A percentile compares a stretch with the other conserved stretches of the same genome.
These are phyloP conservation scores for Erythrophleum fordii DNA, from an alignment of 306 rosid species.

Conservation along the genomic window DNA sequence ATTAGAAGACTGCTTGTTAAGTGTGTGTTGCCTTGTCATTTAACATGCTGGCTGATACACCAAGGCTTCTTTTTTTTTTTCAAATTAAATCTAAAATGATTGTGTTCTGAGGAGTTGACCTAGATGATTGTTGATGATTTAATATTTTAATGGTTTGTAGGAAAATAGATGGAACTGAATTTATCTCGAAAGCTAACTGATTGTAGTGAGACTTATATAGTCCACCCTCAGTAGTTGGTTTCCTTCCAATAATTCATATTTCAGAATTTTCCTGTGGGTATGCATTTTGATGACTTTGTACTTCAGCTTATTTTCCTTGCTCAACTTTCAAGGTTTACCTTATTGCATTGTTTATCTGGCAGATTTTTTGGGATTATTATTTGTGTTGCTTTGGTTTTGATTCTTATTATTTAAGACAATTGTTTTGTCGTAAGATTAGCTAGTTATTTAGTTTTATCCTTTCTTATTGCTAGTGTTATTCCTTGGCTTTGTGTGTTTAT, in stretches of 20 bases:
- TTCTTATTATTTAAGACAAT: neutral
- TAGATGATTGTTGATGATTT: neutral
- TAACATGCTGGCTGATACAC: neutral
- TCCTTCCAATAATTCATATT: neutral
- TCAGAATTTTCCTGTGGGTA: slow-evolving; percentile 15
- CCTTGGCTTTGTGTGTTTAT: slow-evolving; percentile 28
- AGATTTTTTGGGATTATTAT: neutral
- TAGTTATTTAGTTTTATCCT: neutral
- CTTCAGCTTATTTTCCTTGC: neutral
- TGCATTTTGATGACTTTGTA: slow-evolving; percentile 16
- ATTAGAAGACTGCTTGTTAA: neutral
- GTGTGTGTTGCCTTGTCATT: neutral
- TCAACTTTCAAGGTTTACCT: neutral
- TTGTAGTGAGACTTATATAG: neutral
- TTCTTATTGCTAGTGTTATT: slow-evolving; percentile 26
- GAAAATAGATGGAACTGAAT: neutral
- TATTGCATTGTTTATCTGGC: slow-evolving; percentile 11
- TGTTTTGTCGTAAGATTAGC: slow-evolving; percentile 18
- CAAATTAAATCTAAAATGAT: neutral
- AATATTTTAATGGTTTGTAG: neutral
- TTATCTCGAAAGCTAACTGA: neutral
- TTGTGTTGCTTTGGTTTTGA: slow-evolving; percentile 13
- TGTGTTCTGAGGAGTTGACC: neutral
- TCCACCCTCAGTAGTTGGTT: neutral
- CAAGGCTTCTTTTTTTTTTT: neutral